Evolutionary conservation across 805 yeast genomes (phyloP).

Genomic region (Wickerhamomyces canadensis): DNA sequence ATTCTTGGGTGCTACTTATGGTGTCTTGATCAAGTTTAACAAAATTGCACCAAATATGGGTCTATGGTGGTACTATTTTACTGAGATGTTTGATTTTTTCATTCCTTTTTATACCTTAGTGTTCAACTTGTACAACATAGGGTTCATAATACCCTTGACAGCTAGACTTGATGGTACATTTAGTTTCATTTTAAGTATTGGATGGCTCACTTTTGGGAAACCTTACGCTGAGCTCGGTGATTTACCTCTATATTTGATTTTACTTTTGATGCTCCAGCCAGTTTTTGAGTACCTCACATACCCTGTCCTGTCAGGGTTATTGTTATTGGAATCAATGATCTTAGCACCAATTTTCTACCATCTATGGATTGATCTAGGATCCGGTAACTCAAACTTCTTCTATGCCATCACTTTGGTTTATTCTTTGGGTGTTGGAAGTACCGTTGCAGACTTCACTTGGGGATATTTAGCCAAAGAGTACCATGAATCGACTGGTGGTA

Average conservation of each 20-base stretch:
- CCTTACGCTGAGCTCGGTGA: conserved; percentile 87
- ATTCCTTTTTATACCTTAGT: conserved; percentile 76
- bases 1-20: conserved; percentile 52
- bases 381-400: conserved; percentile 94
- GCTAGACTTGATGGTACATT: conserved; percentile 66
- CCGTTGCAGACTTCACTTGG: conserved; percentile 79
- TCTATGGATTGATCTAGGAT: conserved; percentile 90
- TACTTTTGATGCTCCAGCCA: conserved; percentile 43
- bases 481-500: conserved; percentile 5
- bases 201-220: conserved; percentile 60
- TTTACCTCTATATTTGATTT: conserved; percentile 47
- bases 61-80: conserved; percentile 97
- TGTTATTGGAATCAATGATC: conserved; percentile 51
- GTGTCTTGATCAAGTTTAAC: conserved; percentile 50
- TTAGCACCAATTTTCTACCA: conserved; percentile 87
- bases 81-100: conserved; percentile 91
- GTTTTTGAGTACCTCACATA: conserved; percentile 41
- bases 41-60: conserved; percentile 89
- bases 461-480: conserved; percentile 31
- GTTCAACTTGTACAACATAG: conserved; percentile 68
- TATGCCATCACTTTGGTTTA: conserved; percentile 88
- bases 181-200: conserved; percentile 43
- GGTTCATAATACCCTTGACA: conserved; percentile 70
- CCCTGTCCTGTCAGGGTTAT: conserved; percentile 43
- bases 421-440: conserved; percentile 60